phyloP scores from a whole-genome alignment of 768 basidiomycete genomes.

The Xanthoconium stramineum region DNA sequence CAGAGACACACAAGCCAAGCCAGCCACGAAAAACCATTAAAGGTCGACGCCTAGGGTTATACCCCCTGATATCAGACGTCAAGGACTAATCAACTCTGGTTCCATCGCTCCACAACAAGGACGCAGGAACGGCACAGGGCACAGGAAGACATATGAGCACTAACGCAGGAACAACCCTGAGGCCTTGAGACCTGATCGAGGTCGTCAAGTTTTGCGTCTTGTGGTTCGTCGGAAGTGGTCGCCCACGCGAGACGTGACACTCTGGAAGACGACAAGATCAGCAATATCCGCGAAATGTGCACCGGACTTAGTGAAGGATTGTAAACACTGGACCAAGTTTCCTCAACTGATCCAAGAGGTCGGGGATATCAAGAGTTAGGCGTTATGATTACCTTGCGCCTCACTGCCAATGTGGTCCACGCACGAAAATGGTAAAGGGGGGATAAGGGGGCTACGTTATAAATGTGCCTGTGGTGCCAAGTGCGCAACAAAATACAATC shows the following conservation, averaged over 20 bases:
- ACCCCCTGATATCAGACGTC: background rate
- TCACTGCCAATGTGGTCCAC: background rate
- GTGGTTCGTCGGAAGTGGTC: background rate
- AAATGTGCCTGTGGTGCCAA: background rate
- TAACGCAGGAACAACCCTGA: background rate
- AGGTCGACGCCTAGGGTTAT: background rate
- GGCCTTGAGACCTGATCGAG: background rate
- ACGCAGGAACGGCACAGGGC: background rate
- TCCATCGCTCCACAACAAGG: background rate
- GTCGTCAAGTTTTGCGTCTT: background rate
- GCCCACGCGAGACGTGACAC: background rate
- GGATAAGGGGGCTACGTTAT: constrained; percentile 2
- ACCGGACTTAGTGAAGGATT: background rate
- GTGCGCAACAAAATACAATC: constrained; percentile 4
- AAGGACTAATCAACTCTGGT: background rate
- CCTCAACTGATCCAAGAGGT: background rate
- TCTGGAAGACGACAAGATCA: background rate
- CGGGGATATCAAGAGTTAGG: background rate
- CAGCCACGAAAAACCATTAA: background rate
- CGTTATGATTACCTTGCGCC: background rate
- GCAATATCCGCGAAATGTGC: background rate
- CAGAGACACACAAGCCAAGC: background rate
- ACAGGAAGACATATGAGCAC: background rate
- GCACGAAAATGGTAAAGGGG: background rate
- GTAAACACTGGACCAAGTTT: background rate